Base-by-base conservation (phyloP, 352 stramenopile species). In the Sclerospora graminicola region DNA sequence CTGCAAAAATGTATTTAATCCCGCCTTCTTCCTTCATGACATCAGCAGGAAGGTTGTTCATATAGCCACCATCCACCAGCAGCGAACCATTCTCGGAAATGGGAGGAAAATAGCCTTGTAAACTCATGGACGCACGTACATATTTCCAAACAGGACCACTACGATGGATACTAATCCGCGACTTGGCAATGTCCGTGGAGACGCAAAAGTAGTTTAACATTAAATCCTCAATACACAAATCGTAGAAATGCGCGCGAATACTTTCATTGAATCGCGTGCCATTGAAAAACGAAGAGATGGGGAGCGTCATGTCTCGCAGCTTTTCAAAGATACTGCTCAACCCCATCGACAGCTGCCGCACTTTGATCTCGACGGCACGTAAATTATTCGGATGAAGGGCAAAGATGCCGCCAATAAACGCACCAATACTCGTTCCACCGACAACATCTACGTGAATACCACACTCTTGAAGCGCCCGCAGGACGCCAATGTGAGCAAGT, bases 191-290 rank as follows among this genome's bases (percentile, higher is more conserved):
- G 51, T 97, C 88, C 6, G 88, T 96, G 6, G 82, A 84, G 19
- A 97, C 77, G 51, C 86, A 96, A 38, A 96, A 95, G 59, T 91
- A 97, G 27, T 91, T 92, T 3, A 97, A 63, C 76, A 94, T 86
- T 33, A 95, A 56, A 52, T 97, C 89, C 57, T 93, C 79, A 24
- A 93, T 91, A 2, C 62, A 69, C 8, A 90, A 57, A 41, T 89
- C 77, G 30, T 71, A 80, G 40, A 93, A 89, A 28, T 84, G 60
- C 1, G 66, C 57, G 6, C 65, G 71, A 23, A 95, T 82, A 33
- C 65, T 82, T 6, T 57, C 31, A 44, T 95, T 94, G 54, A 95
- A 96, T 18, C 70, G 70, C 0, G 43, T 67, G 11, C 84, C 84
- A 53, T 89, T 83, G 57, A 97, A 96, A 28, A 91, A 95, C 0